These are phyloP conservation scores for Penicillium italicum DNA, from an alignment of 2,329 filamentous ascomycete species.

Conservation along the genomic window DNA sequence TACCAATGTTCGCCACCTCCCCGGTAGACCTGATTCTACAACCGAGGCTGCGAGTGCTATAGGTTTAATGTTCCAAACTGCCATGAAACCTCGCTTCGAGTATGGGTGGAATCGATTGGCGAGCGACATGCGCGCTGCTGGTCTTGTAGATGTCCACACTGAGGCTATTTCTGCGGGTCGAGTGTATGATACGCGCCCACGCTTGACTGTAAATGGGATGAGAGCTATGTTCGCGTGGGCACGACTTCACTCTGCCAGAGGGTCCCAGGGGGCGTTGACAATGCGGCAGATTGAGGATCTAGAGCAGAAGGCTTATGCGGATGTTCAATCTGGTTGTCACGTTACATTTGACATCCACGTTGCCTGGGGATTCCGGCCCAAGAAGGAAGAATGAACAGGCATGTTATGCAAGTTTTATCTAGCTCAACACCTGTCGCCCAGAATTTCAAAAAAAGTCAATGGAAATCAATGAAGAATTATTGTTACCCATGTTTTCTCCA, in stretches of 20 bases:
- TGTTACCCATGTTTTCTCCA: not conserved
- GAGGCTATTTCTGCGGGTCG: not conserved
- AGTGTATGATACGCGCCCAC: not conserved
- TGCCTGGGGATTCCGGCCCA: not conserved
- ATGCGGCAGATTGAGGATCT: slow-evolving; percentile 1
- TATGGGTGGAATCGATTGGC: not conserved
- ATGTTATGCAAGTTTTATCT: not conserved
- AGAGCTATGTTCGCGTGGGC: slow-evolving; percentile 1
- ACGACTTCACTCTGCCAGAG: not conserved
- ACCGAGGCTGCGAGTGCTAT: not conserved
- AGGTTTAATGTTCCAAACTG: not conserved
- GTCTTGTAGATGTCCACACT: not conserved
- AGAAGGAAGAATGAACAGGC: not conserved
- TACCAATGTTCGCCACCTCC: not conserved
- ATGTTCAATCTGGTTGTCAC: slow-evolving; percentile 13
- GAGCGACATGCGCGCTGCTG: not conserved
- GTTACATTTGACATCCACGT: slow-evolving; percentile 10
- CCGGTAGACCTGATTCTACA: not conserved
- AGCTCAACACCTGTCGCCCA: not conserved
- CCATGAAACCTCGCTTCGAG: not conserved
- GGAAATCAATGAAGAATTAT: not conserved
- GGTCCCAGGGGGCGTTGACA: not conserved
- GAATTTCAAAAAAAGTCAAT: not conserved
- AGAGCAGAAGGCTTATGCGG: slow-evolving; percentile 1
- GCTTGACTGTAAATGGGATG: slow-evolving; percentile 2